Percentiles rank a stretch among this genome's conserved stretches.
phyloP scores from a whole-genome alignment of 306 rosid species.

The Ormosia emarginata region DNA sequence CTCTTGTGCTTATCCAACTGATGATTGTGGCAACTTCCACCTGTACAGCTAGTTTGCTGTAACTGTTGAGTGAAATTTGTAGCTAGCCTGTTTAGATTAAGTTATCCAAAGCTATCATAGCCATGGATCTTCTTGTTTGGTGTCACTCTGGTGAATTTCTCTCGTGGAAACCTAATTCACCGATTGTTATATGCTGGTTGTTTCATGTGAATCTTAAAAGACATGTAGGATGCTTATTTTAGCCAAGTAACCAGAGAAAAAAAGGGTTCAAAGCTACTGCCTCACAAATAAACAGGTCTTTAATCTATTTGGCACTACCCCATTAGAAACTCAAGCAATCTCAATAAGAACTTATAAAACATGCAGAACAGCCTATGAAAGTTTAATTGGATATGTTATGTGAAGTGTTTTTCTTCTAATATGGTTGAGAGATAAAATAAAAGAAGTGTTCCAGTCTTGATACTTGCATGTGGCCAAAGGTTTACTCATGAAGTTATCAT shows the following conservation, averaged over 20 bases:
- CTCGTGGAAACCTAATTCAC: neutral
- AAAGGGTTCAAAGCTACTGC: too few species aligned
- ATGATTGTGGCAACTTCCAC: neutral
- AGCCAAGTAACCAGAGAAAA: neutral
- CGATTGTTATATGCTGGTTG: neutral
- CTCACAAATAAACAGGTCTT: neutral
- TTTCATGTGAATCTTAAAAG: neutral
- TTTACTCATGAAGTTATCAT: slow-evolving; percentile 4
- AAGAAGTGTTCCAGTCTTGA: neutral
- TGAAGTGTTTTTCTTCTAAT: neutral
- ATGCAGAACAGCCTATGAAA: neutral
- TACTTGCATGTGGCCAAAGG: neutral
- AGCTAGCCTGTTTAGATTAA: neutral
- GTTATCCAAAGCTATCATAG: neutral
- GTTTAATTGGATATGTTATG: neutral
- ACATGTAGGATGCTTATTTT: neutral
- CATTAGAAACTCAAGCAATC: neutral
- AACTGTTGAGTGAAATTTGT: neutral
- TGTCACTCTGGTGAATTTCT: neutral
- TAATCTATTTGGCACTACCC: neutral
- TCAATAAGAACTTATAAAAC: neutral
- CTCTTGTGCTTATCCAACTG: neutral
- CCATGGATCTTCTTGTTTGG: neutral
- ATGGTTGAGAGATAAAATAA: neutral
- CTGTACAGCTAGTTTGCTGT: neutral